Base-by-base conservation (phyloP, 108 stramenopile genomes). In the Cyclotella choctawhatcheeana region DNA sequence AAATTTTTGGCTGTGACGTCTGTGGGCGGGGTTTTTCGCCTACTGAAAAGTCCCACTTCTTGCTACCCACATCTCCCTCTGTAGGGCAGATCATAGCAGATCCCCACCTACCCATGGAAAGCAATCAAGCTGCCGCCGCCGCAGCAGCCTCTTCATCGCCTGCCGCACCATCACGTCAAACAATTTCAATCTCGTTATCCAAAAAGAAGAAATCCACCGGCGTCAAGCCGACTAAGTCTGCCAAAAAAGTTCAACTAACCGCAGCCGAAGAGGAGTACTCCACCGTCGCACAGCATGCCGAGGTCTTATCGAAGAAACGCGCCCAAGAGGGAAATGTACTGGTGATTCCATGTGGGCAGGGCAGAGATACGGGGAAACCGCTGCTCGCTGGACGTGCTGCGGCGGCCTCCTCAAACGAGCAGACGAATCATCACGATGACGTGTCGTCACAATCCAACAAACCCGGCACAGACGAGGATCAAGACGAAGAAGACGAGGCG, bases 241-340 rank as follows among this genome's bases (percentile, higher is more conserved):
- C 47, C 50, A 35, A 35, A 2, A 61, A 40, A 26, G 0, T 24
- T 8, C 33, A 40, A 44, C 60, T 40, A 0, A 1, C 27, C 2
- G 20, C 59, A 2, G 33, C 72, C 24, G 79, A 45, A 2, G 71
- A 80, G 37, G 79, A 80, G 45, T 80, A 80, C 60, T 45, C 61
- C 33, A 80, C 79, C 18, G 73, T 80, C 25, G 79, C 79, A 37
- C 71, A 67, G 25, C 71, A 80, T 12, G 79, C 79, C 17, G 67
- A 73, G 32, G 58, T 67, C 8, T 50, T 80, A 8, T 80, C 79
- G 0, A 65, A 73, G 55, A 55, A 62, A 32, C 79, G 79, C 8
- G 55, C 48, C 24, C 71, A 80, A 35, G 71, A 80, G 51, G 79
- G 72, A 5, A 62, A 64, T 5, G 50, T 80, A 33, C 48, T 81